Evolutionary conservation across 164 flowering plant species (phyloP), one percentile per base, ranked within the genome.

Genomic region (Umbilicus rupestris): DNA sequence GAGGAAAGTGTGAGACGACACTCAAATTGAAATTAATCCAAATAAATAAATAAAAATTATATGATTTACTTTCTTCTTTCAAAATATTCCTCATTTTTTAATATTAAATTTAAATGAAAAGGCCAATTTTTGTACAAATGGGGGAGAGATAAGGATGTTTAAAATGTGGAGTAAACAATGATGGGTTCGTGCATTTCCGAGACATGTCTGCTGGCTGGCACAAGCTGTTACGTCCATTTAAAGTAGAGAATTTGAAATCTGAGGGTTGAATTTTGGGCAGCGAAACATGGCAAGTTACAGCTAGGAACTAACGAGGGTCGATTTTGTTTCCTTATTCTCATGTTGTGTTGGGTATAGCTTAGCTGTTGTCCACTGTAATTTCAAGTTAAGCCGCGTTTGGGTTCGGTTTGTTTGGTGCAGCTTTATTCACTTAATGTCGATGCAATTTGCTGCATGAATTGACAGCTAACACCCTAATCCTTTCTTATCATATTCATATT

Each of bases 311-410:
- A 12, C 12, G 3, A 26, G 5, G 17, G 60, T 55, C 29, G 31
- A 15, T 41, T 41, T 41, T 41, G 9, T 9, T 41, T 41, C 44
- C 16, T 41, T 41, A 41, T 5, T 41, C 10, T 14, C 44, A 41
- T 9, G 12, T 41, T 41, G 44, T 41, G 16, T 5, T 35, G 37
- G 37, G 37, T 35, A 7, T 50, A 26, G 29, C 28, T 50, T 28
- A 55, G 60, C 60, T 55, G 60, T 55, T 14, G 8, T 55, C 60
- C 60, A 55, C 60, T 55, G 60, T 55, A 55, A 55, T 28, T 55
- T 55, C 19, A 28, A 55, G 14, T 26, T 55, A 26, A 52, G 60
- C 17, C 29, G 60, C 33, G 33, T 55, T 28, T 28, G 5, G 44
- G 7, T 35, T 28, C 0, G 44, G 7, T 35, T 35, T 5, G 37